Evolutionary conservation across 2,329 filamentous ascomycete species (phyloP).

Genomic region (Zymoseptoria ardabiliae): DNA sequence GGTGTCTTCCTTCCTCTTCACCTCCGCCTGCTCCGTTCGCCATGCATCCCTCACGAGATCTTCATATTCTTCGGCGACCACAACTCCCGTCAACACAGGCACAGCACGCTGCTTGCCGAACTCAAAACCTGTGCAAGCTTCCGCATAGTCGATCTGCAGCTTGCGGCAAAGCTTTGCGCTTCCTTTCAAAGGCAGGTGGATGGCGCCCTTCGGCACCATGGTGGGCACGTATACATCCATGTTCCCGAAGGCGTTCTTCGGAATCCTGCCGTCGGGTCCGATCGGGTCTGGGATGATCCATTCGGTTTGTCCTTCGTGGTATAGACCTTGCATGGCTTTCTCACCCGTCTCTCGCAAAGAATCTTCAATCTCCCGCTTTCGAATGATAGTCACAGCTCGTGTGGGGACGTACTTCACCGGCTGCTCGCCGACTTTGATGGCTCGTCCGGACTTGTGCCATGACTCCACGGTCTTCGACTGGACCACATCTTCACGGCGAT

Average conservation of each 20-base stretch:
- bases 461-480: slow-evolving; percentile 86
- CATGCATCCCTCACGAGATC: slow-evolving; percentile 70
- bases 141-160: slow-evolving; percentile 79
- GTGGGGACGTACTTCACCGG: slow-evolving; percentile 84
- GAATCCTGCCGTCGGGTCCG: slow-evolving; percentile 66
- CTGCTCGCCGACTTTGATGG: slow-evolving; percentile 59
- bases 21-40: slow-evolving; percentile 65
- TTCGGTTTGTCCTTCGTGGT: slow-evolving; percentile 76
- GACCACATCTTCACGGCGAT: slow-evolving; percentile 68
- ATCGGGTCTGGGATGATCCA: slow-evolving; percentile 90
- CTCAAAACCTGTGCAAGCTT: slow-evolving; percentile 93
- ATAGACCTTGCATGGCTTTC: slow-evolving; percentile 81
- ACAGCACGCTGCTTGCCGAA: slow-evolving; percentile 93
- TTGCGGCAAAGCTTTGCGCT: slow-evolving; percentile 74
- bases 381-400: slow-evolving; percentile 79
- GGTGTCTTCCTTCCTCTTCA: slow-evolving; percentile 69
- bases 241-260: slow-evolving; percentile 91
- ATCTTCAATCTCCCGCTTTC: slow-evolving; percentile 84
- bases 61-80: slow-evolving; percentile 75
- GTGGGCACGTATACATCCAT: slow-evolving; percentile 92
- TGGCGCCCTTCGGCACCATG: slow-evolving; percentile 81
- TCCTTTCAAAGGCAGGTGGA: slow-evolving; percentile 73
- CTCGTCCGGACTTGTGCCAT: slow-evolving; percentile 94
- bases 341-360: slow-evolving; percentile 69
- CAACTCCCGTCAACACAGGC: slow-evolving; percentile 82